A percentile compares a stretch with the other conserved stretches of the same genome.
phyloP scores from a whole-genome alignment of 208 protist species.

The Jaenimonas drosophilae region DNA sequence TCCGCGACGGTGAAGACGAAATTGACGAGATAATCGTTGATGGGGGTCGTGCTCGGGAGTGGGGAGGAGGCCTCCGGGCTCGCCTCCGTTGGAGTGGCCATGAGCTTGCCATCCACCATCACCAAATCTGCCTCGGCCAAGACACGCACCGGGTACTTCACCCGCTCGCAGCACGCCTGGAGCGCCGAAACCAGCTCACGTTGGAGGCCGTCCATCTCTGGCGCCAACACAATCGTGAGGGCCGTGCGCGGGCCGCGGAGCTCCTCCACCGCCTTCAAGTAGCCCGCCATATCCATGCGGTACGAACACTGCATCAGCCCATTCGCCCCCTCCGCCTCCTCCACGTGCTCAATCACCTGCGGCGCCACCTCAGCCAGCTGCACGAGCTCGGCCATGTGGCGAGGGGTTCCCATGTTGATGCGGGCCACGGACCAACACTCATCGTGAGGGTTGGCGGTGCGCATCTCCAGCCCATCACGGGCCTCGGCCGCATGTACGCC shows the following conservation, averaged over 20 bases:
- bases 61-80: slow-evolving; percentile 8
- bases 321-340: too few relatives aligned
- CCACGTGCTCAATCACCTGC: slow-evolving; percentile 6
- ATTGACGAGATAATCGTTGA: slow-evolving; percentile 24
- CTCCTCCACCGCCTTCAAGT: slow-evolving; percentile 37
- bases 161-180: slow-evolving; percentile 22
- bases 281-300: slow-evolving; percentile 36
- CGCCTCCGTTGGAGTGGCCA: slow-evolving; percentile 4
- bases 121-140: slow-evolving; percentile 34
- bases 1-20: slow-evolving; percentile 44
- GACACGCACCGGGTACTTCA: slow-evolving; percentile 43
- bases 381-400: slow-evolving; percentile 21
- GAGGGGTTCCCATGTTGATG: slow-evolving; percentile 31
- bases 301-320: too few relatives aligned
- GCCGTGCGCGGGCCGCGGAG: slow-evolving; percentile 37
- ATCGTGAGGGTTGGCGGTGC: slow-evolving; percentile 54
- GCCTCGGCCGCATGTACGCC: slow-evolving; percentile 2
- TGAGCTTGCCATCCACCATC: slow-evolving; percentile 29
- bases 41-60: slow-evolving; percentile 3
- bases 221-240: slow-evolving; percentile 37
- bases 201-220: slow-evolving; percentile 16
- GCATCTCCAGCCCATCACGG: slow-evolving; percentile 8
- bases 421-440: slow-evolving; percentile 32
- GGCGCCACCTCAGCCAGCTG: slow-evolving; percentile 7
- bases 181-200: slow-evolving; percentile 24